Evolutionary conservation across 768 basidiomycete genomes (phyloP).

Genomic region (Pilatotrama ljubarskyi): DNA sequence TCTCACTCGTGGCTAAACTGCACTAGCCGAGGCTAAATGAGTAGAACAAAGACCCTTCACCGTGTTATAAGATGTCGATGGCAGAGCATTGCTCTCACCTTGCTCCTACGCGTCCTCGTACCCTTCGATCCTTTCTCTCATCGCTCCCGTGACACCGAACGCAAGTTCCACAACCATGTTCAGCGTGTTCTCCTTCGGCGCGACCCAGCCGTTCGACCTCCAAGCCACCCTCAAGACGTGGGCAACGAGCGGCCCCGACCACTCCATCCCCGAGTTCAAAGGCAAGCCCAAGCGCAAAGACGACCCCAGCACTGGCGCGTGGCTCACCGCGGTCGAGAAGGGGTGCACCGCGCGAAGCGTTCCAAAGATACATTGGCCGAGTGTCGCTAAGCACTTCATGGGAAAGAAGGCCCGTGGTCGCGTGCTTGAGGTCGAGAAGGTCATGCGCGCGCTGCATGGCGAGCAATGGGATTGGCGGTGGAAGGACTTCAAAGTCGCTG

Average conservation of each 20-base stretch:
- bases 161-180: neutral
- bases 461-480: conserved; percentile 75
- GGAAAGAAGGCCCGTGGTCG: conserved; percentile 64
- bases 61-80: too few species aligned
- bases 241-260: conserved; percentile 3
- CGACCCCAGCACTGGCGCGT: conserved; percentile 65
- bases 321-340: conserved; percentile 67
- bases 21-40: too few species aligned
- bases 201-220: conserved; percentile 10
- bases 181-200: conserved; percentile 1
- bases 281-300: conserved; percentile 61
- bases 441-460: conserved; percentile 64
- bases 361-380: conserved; percentile 80
- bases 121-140: neutral
- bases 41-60: too few species aligned
- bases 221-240: conserved; percentile 1
- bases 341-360: conserved; percentile 67
- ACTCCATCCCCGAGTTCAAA: conserved; percentile 40
- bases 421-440: conserved; percentile 69
- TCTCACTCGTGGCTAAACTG: too few species aligned
- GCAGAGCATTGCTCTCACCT: too few species aligned
- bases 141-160: too few species aligned
- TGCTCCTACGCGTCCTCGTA: neutral
- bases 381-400: conserved; percentile 76
- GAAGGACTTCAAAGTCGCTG: conserved; percentile 77